Percentiles rank a stretch among this genome's conserved stretches.
Conservation (phyloP, 257 asterid genomes). For the Mentha longifolia region DNA sequence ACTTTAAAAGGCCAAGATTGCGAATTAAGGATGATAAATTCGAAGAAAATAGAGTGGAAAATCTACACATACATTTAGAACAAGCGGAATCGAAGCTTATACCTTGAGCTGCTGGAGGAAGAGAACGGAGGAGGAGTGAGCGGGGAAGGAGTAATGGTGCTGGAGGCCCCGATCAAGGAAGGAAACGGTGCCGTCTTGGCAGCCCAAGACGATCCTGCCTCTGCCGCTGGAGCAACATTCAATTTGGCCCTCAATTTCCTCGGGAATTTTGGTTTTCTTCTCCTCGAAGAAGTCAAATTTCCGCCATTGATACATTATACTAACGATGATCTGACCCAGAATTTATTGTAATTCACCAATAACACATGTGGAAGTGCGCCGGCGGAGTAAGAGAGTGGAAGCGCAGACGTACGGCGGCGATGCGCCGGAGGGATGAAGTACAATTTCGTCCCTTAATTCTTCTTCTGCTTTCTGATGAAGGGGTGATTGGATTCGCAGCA, state of each 20-base stretch:
- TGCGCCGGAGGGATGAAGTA: slow-evolving; percentile 25
- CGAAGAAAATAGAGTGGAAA: slow-evolving; percentile 2
- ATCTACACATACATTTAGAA: neutral
- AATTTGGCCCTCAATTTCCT: slow-evolving; percentile 64
- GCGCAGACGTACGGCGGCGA: slow-evolving; percentile 2
- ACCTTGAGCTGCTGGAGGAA: slow-evolving; percentile 98
- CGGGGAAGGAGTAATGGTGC: slow-evolving; percentile 71
- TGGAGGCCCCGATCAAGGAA: slow-evolving; percentile 83
- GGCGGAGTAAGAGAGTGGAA: slow-evolving; percentile 1
- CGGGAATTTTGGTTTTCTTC: slow-evolving; percentile 65
- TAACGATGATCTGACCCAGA: neutral
- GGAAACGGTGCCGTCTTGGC: slow-evolving; percentile 73
- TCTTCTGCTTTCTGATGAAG: too few species aligned
- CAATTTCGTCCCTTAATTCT: neutral
- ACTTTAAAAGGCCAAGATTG: neutral
- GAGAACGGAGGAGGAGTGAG: slow-evolving; percentile 83
- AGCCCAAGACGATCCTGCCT: slow-evolving; percentile 77
- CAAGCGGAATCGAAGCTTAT: neutral
- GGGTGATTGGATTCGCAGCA: neutral
- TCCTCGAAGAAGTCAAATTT: slow-evolving; percentile 96
- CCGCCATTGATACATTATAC: slow-evolving; percentile 90
- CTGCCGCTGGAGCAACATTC: slow-evolving; percentile 85
- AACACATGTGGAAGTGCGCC: slow-evolving; percentile 15
- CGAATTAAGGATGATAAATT: neutral
- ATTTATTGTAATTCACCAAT: neutral